Evolutionary conservation across 2,329 filamentous ascomycete genomes (phyloP), one percentile per base, ranked within the genome.

Genomic region (Cercospora sesami): DNA sequence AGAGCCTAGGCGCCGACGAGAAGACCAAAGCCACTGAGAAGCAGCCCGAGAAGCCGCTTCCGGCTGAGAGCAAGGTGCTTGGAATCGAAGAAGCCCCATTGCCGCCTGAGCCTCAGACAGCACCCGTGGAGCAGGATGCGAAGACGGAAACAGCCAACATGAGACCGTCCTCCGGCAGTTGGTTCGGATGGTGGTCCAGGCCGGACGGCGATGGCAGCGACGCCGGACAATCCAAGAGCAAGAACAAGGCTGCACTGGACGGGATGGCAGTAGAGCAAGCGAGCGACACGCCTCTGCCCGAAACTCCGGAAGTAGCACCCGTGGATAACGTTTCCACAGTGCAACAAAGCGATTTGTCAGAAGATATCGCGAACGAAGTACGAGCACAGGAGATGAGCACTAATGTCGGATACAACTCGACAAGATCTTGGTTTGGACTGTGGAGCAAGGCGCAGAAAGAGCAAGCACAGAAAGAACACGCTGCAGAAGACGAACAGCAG

Each of bases 161-260:
- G 58, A 70, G 69, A 42, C 73, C 72, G 42, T 70, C 75, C 48
- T 70, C 72, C 0, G 73, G 72, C 67, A 76, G 77, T 12, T 84
- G 82, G 82, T 80, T 80, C 45, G 81, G 81, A 23, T 85, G 83
- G 83, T 85, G 83, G 83, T 84, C 83, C 14, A 74, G 82, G 31
- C 83, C 83, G 5, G 83, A 85, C 71, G 82, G 80, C 1, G 83
- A 83, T 66, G 72, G 70, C 26, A 75, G 73, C 45, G 75, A 78
- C 31, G 66, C 75, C 16, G 80, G 82, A n/a, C 75, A 76, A n/a
- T 66, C 66, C 3, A 71, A 74, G n/a, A 78, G 68, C 66, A 74
- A 69, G 23, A 75, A 73, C 68, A 71, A 68, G 67, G 72, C 45
- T 51, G 73, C 69, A 18, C 73, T 72, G 55, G 73, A 74, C 39